A percentile compares a stretch with the other conserved stretches of the same genome.
phyloP scores from a whole-genome alignment of 2,329 filamentous ascomycete species.

The Pseudocercospora pini-densiflorae region DNA sequence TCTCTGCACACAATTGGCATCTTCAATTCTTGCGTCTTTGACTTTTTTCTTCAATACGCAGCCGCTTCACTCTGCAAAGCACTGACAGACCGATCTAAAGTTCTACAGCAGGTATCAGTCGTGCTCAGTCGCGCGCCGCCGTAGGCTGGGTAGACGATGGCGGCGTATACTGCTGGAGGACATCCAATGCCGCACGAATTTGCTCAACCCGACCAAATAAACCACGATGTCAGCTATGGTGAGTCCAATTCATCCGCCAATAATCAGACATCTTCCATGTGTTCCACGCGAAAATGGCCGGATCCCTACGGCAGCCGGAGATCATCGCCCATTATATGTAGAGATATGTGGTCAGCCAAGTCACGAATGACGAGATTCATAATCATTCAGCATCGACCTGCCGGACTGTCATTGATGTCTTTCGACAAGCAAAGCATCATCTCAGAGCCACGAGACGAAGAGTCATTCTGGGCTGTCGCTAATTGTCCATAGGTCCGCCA shows the following conservation, averaged over 20 bases:
- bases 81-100: conserved; percentile 3
- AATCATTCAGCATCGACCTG: too few relatives aligned
- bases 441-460: background rate
- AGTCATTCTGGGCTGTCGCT: background rate
- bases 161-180: conserved; percentile 21
- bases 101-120: background rate
- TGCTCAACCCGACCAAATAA: conserved; percentile 17
- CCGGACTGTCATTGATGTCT: too few relatives aligned
- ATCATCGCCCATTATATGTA: too few relatives aligned
- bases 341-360: background rate
- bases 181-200: conserved; percentile 24
- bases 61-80: background rate
- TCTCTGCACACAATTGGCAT: conserved; percentile 4
- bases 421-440: too few relatives aligned
- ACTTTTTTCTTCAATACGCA: background rate
- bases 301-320: too few relatives aligned
- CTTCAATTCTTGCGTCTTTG: background rate
- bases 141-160: conserved; percentile 14
- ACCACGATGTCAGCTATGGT: conserved; percentile 25
- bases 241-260: background rate
- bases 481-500: conserved; percentile 13
- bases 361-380: background rate
- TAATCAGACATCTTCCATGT: too few relatives aligned
- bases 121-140: background rate
- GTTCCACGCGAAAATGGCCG: too few relatives aligned